phyloP scores from a whole-genome alignment of 1,284 basidiomycete genomes.

The Cryptococcus sp. region DNA sequence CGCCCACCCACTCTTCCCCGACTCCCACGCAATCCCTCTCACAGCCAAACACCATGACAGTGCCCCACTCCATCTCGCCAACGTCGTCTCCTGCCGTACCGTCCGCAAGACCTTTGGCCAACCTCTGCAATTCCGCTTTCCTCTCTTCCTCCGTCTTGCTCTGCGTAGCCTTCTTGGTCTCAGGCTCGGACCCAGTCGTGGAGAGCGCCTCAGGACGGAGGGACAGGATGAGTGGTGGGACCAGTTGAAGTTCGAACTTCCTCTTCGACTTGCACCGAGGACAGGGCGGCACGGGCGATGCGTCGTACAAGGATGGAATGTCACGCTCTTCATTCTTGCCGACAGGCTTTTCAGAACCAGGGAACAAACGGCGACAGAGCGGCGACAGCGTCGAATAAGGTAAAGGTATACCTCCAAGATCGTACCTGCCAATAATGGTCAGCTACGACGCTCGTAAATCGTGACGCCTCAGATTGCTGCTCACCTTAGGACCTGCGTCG shows the following conservation, averaged over 20 bases:
- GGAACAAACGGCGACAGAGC: constrained; percentile 49
- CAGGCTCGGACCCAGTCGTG: constrained; percentile 20
- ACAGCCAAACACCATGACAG: constrained; percentile 51
- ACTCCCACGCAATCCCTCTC: constrained; percentile 51
- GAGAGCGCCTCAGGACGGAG: constrained; percentile 40
- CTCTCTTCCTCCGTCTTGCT: constrained; percentile 43
- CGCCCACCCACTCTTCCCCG: constrained; percentile 52
- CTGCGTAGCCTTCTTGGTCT: constrained; percentile 16
- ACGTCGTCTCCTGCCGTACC: constrained; percentile 26
- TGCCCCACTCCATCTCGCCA: constrained; percentile 55
- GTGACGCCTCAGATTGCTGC: constrained; percentile 2
- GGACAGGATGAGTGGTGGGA: constrained; percentile 49
- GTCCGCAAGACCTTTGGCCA: constrained; percentile 30
- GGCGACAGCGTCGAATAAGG: constrained; percentile 50
- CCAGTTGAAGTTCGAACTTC: constrained; percentile 54
- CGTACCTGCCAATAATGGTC: constrained; percentile 38
- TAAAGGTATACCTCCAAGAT: constrained; percentile 51
- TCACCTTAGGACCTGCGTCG: constrained; percentile 49
- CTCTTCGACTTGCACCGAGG: constrained; percentile 40
- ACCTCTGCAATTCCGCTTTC: constrained; percentile 39
- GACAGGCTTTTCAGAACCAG: constrained; percentile 32
- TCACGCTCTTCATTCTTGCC: constrained; percentile 46
- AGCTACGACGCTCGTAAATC: not conserved
- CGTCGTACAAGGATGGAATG: constrained; percentile 34
- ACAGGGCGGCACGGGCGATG: constrained; percentile 41